phyloP scores from a whole-genome alignment of 164 flowering plant species.

The Vitis amurensis region DNA sequence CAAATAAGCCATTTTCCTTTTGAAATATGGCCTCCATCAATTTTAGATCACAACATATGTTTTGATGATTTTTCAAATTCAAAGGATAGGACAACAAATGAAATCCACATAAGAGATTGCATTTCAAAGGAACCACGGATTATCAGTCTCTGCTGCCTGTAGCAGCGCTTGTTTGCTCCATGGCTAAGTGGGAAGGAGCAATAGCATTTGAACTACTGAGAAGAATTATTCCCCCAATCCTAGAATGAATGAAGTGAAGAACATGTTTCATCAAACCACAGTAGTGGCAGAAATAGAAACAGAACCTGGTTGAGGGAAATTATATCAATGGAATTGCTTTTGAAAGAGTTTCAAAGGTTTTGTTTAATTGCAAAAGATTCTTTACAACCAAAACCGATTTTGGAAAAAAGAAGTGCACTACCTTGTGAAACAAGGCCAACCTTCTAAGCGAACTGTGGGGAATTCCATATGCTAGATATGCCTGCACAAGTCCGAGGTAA shows the following conservation, averaged over 20 bases:
- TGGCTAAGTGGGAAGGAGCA: neutral
- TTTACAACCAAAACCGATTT: neutral
- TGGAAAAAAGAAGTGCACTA: constrained; percentile 27
- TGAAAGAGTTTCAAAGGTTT: neutral
- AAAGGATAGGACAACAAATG: no score
- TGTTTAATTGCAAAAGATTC: neutral
- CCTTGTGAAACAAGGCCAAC: constrained; percentile 91
- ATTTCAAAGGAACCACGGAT: neutral
- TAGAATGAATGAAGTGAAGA: neutral
- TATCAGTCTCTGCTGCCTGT: neutral
- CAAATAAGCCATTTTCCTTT: no score
- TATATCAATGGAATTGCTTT: neutral
- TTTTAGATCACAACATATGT: no score
- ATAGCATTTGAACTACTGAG: neutral
- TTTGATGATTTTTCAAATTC: neutral
- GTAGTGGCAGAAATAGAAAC: neutral
- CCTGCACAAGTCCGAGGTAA: constrained; percentile 41
- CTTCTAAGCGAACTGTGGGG: constrained; percentile 72
- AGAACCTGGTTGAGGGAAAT: neutral
- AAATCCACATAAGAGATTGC: neutral
- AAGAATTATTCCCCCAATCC: neutral
- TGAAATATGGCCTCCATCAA: no score
- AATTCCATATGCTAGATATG: constrained; percentile 81
- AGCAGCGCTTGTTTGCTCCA: neutral
- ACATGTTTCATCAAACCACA: neutral